Evolutionary conservation across 2,329 filamentous ascomycete genomes (phyloP), one percentile per base, ranked within the genome.

Genomic region (Aspergillus fructus): DNA sequence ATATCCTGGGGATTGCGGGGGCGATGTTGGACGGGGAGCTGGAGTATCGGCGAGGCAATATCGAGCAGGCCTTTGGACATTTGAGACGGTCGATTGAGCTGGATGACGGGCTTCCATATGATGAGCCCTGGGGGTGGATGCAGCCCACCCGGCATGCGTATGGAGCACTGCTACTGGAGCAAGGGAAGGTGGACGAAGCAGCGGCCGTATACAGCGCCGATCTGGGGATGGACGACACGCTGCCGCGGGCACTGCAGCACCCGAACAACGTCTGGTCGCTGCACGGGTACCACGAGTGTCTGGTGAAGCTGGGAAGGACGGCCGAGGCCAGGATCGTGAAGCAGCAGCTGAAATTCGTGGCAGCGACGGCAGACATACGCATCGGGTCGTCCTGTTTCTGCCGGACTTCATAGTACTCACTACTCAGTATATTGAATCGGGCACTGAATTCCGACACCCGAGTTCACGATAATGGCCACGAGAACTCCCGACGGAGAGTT

Each of bases 111-210:
- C 78, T 91, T 27, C 85, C 84, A 0, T 91, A 89, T 59, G 86
- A 88, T 49, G 89, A 92, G 68, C 89, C 89, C 0, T 91, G 88
- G 88, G 87, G 86, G 0, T 91, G 89, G 88, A 90, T 91, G 88
- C 86, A 89, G 67, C 89, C 89, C 0, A 83, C 85, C 0, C 78
- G 88, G 3, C 89, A 91, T 69, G 88, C 88, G 0, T 87, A 87
- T 50, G 88, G 85, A 1, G 89, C 88, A 0, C 76, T 92, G 3
- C 69, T 90, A 30, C 77, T 90, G 12, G 89, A 91, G 66, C 87
- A 89, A 65, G 84, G 82, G 0, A 75, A 75, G n/a, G 74, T 83
- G 0, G 78, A 82, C 23, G 77, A 87, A 49, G 86, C 87, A 0
- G 72, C 79, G 2, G 76, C 68, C 1, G 80, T 85, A 1, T 90